Evolutionary conservation across 1,284 basidiomycete genomes (phyloP), one percentile per base, ranked within the genome.

Genomic region (Sutorius eximius): DNA sequence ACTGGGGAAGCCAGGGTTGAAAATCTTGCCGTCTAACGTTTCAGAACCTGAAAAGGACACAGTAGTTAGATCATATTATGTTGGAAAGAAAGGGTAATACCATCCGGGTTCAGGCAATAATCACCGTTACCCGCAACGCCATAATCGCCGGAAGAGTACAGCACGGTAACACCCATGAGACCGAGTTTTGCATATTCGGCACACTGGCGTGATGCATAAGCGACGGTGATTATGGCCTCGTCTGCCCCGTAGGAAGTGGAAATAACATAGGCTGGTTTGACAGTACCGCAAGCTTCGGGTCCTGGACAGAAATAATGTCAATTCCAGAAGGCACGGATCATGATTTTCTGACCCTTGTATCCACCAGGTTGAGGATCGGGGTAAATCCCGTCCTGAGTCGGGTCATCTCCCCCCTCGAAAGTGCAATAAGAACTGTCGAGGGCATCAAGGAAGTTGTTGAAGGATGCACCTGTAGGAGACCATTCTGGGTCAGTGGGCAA

Each of bases 391-490:
- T 85, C 77, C 52, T 71, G 59, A 4, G 34, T 63, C 7, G 77
- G 76, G 61, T 84, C 80, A 41, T 87, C 82, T 3, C 84, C 83
- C 3, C 84, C 84, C 53, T 83, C 77, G 51, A 80, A 86, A 0
- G 76, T 78, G 59, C 86, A 87, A 70, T 78, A 89, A 1, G 75
- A 71, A 3, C 67, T 73, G 54, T 81, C 82, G 12, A 79, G 62
- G 7, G 76, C 75, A 58, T 81, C 78, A 11, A 81, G 71, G 57
- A 73, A 72, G 59, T 75, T 77, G 64, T 78, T 70, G 60, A 79
- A 78, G 4, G 73, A 77, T 42, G 71, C 78, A 40, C 78, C 78
- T 69, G 42, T 18, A n/a, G 16, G 8, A 16, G 10, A 13, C 18
- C 45, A 30, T 27, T 22, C 29, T 18, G 0, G 1, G 24, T 59